phyloP scores from a whole-genome alignment of 1,284 basidiomycete genomes.

The Pulveroboletus sp. region DNA sequence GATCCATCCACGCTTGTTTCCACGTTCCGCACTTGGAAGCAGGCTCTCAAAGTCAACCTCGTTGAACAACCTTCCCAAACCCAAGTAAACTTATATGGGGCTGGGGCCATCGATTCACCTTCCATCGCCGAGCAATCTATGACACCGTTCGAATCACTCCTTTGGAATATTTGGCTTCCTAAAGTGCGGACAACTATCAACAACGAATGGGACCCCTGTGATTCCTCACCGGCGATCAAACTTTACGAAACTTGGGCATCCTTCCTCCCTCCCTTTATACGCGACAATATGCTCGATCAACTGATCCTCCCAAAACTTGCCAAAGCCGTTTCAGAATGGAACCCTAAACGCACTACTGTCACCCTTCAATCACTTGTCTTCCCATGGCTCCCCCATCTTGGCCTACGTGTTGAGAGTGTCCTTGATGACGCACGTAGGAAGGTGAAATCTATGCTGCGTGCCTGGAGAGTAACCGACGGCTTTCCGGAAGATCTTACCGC shows the following conservation, averaged over 20 bases:
- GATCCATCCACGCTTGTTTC: constrained; percentile 60
- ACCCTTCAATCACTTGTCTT: constrained; percentile 84
- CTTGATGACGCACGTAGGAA: constrained; percentile 85
- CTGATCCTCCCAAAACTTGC: constrained; percentile 90
- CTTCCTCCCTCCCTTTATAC: constrained; percentile 86
- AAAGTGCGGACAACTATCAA: constrained; percentile 89
- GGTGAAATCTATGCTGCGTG: constrained; percentile 73
- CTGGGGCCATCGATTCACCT: constrained; percentile 33
- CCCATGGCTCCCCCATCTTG: constrained; percentile 92
- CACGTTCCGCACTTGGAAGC: constrained; percentile 68
- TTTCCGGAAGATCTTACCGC: constrained; percentile 70
- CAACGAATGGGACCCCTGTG: constrained; percentile 84
- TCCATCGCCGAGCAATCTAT: constrained; percentile 58
- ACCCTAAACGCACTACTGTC: constrained; percentile 50
- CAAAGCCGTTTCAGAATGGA: constrained; percentile 85
- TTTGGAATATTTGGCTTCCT: constrained; percentile 96
- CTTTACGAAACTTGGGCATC: constrained; percentile 88
- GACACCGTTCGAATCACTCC: constrained; percentile 92
- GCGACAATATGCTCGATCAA: constrained; percentile 94
- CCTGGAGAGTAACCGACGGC: constrained; percentile 74
- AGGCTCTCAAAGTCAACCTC: constrained; percentile 56
- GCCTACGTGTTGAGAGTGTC: constrained; percentile 73
- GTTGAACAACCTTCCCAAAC: constrained; percentile 40
- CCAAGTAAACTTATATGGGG: constrained; percentile 58
- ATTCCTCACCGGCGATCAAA: constrained; percentile 72